Percentiles rank a stretch among this genome's conserved stretches.
phyloP scores from a whole-genome alignment of 306 rosid genomes.

The Prunus campanulata region DNA sequence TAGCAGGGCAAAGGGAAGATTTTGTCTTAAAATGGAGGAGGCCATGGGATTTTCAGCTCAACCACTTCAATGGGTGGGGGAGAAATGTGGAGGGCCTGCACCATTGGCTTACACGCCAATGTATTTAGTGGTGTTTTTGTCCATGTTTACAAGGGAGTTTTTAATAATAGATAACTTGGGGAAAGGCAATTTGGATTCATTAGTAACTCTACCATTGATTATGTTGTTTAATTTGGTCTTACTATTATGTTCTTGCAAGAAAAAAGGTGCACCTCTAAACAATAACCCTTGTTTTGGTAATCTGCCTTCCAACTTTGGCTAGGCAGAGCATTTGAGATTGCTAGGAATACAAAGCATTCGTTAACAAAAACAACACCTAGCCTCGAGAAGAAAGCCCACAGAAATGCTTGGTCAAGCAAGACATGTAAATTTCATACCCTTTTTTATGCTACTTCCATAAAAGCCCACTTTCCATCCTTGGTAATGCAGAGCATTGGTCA shows the following conservation, averaged over 20 bases:
- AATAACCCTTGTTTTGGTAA: background rate
- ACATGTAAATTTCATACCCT: background rate
- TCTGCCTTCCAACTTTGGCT: constrained; percentile 5
- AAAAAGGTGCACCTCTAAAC: constrained; percentile 1
- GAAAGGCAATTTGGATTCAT: background rate
- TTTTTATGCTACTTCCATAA: background rate
- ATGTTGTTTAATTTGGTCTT: constrained; percentile 4
- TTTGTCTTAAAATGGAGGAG: background rate
- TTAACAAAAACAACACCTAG: no score
- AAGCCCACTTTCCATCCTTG: background rate
- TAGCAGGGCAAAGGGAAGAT: background rate
- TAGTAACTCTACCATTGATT: constrained; percentile 4
- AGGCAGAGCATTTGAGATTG: background rate
- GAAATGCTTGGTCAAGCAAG: background rate
- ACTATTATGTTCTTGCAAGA: background rate
- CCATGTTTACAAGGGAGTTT: constrained; percentile 2
- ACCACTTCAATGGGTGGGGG: constrained; percentile 47
- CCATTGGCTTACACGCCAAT: constrained; percentile 33
- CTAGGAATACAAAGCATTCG: background rate
- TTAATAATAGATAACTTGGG: constrained; percentile 2
- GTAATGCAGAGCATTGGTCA: background rate
- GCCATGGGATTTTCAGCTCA: constrained; percentile 27
- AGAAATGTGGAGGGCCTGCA: constrained; percentile 18
- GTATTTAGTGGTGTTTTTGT: background rate
- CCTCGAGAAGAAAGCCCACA: no score